A percentile compares a stretch with the other conserved stretches of the same genome.
Evolutionary conservation across 176 grass and related monocot genomes (phyloP).

Genomic region (Stipa capillata): DNA sequence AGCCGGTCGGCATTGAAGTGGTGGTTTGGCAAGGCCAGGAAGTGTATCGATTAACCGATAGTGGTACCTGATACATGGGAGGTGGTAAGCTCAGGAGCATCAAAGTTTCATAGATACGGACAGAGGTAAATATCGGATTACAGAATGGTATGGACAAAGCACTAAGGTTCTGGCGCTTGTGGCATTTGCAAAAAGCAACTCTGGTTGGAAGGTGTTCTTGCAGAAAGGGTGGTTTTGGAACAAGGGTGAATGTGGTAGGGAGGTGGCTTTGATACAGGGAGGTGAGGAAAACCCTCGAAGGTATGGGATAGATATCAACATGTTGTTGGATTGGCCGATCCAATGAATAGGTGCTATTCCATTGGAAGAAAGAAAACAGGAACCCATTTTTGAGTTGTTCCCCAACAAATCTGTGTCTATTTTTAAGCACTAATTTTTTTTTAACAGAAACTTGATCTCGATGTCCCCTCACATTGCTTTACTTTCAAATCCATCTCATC

Average conservation of each 20-base stretch:
- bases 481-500: neutral
- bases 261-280: neutral
- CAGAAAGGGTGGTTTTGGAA: neutral
- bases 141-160: neutral
- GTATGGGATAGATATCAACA: neutral
- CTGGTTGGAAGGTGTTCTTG: neutral
- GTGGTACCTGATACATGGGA: neutral
- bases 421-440: neutral
- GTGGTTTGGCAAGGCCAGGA: neutral
- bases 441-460: neutral
- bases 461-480: neutral
- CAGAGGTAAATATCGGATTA: neutral
- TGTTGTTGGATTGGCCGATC: neutral
- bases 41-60: too few species aligned
- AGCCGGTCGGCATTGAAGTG: neutral
- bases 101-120: neutral
- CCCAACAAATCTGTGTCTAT: neutral
- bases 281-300: neutral
- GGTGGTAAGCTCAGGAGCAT: neutral
- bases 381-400: neutral
- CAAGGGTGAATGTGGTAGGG: neutral
- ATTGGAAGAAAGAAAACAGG: neutral
- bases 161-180: neutral
- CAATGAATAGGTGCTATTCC: neutral
- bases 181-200: neutral